Evolutionary conservation across 495 filamentous ascomycete genomes (phyloP).

Genomic region (Neurospora sp.): DNA sequence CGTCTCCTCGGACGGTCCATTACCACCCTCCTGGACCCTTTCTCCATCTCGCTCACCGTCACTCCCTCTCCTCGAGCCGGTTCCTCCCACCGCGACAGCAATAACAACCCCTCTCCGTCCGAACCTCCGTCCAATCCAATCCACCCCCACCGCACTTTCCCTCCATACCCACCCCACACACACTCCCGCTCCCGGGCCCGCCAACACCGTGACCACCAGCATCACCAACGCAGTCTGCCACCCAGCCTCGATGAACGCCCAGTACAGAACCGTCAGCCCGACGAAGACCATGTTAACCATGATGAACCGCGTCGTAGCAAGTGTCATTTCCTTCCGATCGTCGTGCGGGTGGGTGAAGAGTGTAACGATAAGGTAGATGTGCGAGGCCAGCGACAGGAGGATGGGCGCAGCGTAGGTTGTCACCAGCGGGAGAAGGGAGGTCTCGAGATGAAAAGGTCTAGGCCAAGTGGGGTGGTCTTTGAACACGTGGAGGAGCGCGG

Average conservation of each 20-base stretch:
- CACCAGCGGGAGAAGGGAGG: slow-evolving; percentile 13
- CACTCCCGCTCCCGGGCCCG: slow-evolving; percentile 30
- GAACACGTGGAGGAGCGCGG: slow-evolving; percentile 4
- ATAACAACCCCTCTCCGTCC: slow-evolving; percentile 9
- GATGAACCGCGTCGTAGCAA: slow-evolving; percentile 24
- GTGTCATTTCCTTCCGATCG: slow-evolving; percentile 32
- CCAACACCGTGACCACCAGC: slow-evolving; percentile 16
- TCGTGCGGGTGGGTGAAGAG: slow-evolving; percentile 15
- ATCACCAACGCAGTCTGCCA: slow-evolving; percentile 20
- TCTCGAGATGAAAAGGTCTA: slow-evolving; percentile 22
- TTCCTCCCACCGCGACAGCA: slow-evolving; percentile 19
- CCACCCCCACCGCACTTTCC: slow-evolving; percentile 21
- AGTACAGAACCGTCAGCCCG: slow-evolving; percentile 29
- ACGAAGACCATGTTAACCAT: slow-evolving; percentile 25
- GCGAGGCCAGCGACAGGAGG: slow-evolving; percentile 20
- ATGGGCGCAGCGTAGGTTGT: slow-evolving; percentile 28
- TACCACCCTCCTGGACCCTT: neutral
- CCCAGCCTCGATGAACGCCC: slow-evolving; percentile 31
- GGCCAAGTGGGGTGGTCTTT: neutral
- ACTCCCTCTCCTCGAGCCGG: neutral
- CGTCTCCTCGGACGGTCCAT: slow-evolving; percentile 16
- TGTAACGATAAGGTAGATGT: slow-evolving; percentile 21
- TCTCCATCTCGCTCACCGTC: neutral
- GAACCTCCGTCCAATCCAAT: slow-evolving; percentile 1
- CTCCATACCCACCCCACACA: slow-evolving; percentile 28